These are phyloP conservation scores for Mitragyna speciosa DNA, from an alignment of 257 asterid genomes.

Conservation along the genomic window DNA sequence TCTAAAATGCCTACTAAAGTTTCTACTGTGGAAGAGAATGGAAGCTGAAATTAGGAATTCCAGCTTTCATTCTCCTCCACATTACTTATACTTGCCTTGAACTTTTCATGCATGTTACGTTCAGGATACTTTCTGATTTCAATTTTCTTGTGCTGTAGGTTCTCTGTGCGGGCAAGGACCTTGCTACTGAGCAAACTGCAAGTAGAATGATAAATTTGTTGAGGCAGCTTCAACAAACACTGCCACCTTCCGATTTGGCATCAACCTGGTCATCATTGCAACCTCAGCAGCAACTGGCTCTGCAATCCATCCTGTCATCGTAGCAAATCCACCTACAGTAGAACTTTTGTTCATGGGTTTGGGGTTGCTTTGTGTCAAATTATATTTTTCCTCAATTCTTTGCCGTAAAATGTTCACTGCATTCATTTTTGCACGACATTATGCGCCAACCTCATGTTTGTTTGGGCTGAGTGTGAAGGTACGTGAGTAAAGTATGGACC, in stretches of 20 bases:
- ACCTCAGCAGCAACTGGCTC: constrained; percentile 83
- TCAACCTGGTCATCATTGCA: constrained; percentile 84
- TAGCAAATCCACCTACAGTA: constrained; percentile 15
- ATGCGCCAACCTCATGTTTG: constrained; percentile 29
- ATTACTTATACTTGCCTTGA: background rate
- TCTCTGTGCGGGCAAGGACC: constrained; percentile 80
- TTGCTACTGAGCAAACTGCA: constrained; percentile 77
- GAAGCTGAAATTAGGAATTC: background rate
- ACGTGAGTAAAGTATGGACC: constrained; percentile 19
- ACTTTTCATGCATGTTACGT: too few species aligned
- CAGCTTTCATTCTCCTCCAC: background rate
- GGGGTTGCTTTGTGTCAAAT: constrained; percentile 26
- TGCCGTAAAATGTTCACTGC: constrained; percentile 25
- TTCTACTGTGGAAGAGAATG: background rate
- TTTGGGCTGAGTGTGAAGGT: constrained; percentile 37
- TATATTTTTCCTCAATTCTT: constrained; percentile 32
- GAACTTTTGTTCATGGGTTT: background rate
- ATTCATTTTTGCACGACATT: constrained; percentile 34
- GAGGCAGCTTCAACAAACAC: constrained; percentile 88
- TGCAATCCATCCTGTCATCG: constrained; percentile 72
- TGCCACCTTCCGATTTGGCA: constrained; percentile 75
- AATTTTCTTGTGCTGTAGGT: constrained; percentile 40
- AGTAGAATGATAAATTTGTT: constrained; percentile 75
- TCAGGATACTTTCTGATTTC: background rate
- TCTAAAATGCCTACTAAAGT: background rate